Evolutionary conservation across 2,329 filamentous ascomycete species (phyloP).

Genomic region (Ceratocystis cubensis): DNA sequence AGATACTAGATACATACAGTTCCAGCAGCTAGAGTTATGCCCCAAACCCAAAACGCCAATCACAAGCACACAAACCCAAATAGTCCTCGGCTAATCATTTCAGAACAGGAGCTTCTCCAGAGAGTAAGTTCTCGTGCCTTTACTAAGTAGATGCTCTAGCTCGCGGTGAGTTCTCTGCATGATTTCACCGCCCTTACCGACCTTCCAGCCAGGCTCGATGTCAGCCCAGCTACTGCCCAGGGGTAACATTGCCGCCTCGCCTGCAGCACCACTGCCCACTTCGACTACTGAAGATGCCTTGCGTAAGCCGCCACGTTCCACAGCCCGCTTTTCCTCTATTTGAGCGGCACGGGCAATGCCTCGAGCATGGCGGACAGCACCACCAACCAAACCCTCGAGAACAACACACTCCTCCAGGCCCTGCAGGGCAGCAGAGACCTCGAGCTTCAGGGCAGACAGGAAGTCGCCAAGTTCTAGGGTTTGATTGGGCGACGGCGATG

Average conservation of each 20-base stretch:
- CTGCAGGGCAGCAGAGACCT: slow-evolving; percentile 59
- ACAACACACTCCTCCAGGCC: slow-evolving; percentile 57
- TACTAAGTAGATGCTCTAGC: slow-evolving; percentile 63
- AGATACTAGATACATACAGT: slow-evolving; percentile 5
- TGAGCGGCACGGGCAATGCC: slow-evolving; percentile 25
- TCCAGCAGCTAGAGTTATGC: slow-evolving; percentile 2
- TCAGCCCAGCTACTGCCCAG: slow-evolving; percentile 45
- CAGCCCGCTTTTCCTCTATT: not conserved
- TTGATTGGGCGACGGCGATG: slow-evolving; percentile 35
- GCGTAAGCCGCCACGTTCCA: slow-evolving; percentile 4
- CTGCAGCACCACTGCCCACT: not conserved
- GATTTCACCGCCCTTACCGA: slow-evolving; percentile 57
- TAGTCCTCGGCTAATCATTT: not conserved
- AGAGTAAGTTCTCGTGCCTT: slow-evolving; percentile 70
- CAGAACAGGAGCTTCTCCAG: slow-evolving; percentile 62
- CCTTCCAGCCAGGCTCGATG: slow-evolving; percentile 35
- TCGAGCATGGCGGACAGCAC: slow-evolving; percentile 51
- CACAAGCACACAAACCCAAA: slow-evolving; percentile 7
- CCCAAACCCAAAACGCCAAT: slow-evolving; percentile 2
- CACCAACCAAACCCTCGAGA: slow-evolving; percentile 50
- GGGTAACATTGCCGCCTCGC: slow-evolving; percentile 42
- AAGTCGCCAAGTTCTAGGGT: slow-evolving; percentile 49
- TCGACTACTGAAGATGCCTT: slow-evolving; percentile 1
- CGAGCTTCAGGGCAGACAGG: slow-evolving; percentile 51
- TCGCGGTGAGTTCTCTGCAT: slow-evolving; percentile 57